A percentile compares a stretch with the other conserved stretches of the same genome.
Evolutionary conservation across 2,329 filamentous ascomycete genomes (phyloP).

Genomic region (Apiospora aurea): DNA sequence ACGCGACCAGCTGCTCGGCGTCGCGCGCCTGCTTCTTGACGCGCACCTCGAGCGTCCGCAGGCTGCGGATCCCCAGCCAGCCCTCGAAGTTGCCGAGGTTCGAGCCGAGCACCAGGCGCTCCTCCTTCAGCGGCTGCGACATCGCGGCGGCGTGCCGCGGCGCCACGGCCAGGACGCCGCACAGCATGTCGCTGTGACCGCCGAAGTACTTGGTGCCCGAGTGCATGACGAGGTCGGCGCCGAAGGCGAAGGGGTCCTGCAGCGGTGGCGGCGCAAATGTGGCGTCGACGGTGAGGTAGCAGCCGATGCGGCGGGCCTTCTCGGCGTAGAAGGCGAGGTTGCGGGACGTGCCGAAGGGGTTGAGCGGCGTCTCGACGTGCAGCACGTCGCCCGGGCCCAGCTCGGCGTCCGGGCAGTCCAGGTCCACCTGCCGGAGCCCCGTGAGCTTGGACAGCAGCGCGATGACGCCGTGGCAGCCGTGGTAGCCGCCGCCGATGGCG

Average conservation of each 20-base stretch:
- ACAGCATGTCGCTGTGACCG: constrained; percentile 92
- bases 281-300: constrained; percentile 82
- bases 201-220: constrained; percentile 96
- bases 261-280: constrained; percentile 93
- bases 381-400: constrained; percentile 82
- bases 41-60: constrained; percentile 85
- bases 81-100: constrained; percentile 91
- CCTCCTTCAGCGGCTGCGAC: constrained; percentile 60
- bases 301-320: constrained; percentile 75
- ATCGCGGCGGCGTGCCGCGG: constrained; percentile 63
- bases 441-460: constrained; percentile 76
- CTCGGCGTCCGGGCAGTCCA: constrained; percentile 71
- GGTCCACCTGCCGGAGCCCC: constrained; percentile 73
- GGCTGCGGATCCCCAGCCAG: constrained; percentile 87
- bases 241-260: constrained; percentile 82
- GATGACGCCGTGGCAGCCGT: constrained; percentile 91
- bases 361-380: constrained; percentile 92
- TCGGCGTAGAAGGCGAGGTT: constrained; percentile 75
- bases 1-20: constrained; percentile 73
- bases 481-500: constrained; percentile 86
- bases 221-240: constrained; percentile 90
- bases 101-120: constrained; percentile 79
- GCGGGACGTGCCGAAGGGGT: constrained; percentile 84
- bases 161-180: constrained; percentile 78
- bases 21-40: constrained; percentile 79